Base-by-base conservation (phyloP, 345 rosid species). In the Mangifera indica region DNA sequence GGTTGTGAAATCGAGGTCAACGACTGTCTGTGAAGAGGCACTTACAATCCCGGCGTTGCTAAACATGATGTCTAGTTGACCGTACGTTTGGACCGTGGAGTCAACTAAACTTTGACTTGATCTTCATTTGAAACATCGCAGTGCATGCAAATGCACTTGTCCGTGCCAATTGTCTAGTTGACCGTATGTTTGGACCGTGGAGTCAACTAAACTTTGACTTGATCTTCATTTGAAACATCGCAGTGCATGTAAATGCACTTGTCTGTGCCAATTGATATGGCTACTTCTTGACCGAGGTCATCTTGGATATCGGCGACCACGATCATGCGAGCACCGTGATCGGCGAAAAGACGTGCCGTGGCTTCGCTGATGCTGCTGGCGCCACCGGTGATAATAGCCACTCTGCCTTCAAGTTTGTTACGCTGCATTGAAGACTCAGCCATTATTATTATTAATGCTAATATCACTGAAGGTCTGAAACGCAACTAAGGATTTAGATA, bases 321-420 rank as follows among this genome's bases (percentile, higher is more conserved):
- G 15, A 72, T 67, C 56, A 60, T 34, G 10, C 75, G 56, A 4
- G 76, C 44, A 51, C 80, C 76, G 14, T 77, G 76, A 21, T n/a
- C 10, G 22, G 72, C 69, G 60, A 77, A 77, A 20, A 67, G 64
- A 0, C 56, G 71, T 5, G 67, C 69, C 1, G 81, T 58, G 5
- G 45, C 77, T 62, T 73, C 77, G 11, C 77, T 74, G 44, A 78
- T 78, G 56, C 77, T 77, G 12, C 77, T 77, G 1, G 74, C 74
- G 4, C 77, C 77, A 22, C 77, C 77, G 3, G 77, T 78, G 61
- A 78, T 32, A 29, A 69, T 49, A 24, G 66, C 69, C 2, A 73
- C 77, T 42, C 69, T 78, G 67, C 81, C 81, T 32, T 55, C 32
- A 22, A 69, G 64, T 57, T 40, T 68, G 37, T 8, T 55, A 22